Base-by-base conservation (phyloP, 1,284 basidiomycete species). In the Ceraceosorus guamensis region DNA sequence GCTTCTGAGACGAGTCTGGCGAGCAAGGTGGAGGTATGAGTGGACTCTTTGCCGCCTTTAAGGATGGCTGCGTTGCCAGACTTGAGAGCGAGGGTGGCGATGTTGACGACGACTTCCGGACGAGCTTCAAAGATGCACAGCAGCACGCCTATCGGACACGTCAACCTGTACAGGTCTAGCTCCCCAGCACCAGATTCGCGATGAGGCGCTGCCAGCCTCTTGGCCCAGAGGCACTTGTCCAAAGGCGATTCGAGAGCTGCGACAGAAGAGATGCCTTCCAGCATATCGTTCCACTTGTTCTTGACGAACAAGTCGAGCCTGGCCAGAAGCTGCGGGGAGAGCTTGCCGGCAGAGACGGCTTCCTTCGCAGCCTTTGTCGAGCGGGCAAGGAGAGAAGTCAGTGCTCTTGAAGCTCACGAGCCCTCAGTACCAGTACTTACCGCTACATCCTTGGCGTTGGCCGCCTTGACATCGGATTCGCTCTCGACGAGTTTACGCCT, bases 101-200 rank as follows among this genome's bases (percentile, higher is more conserved):
- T 97, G 76, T 98, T 98, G 46, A 98, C 88, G 33, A 98, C 90
- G 5, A 99, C 95, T 77, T 99, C 95, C 0, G 95, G 95, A 37
- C 95, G 82, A 3, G 93, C 89, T 78, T 99, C 95, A 66, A 99
- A 99, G 64, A 99, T 96, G 64, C 97, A 90, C 49, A 98, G 82
- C 31, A 98, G 80, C 0, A 96, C 92, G 16, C 95, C 95, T 62
- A 99, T 95, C 0, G 95, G 92, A 76, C 93, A 98, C 0, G 92
- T 90, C 1, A 98, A 87, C 41, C 91, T 84, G 78, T 95, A 92
- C 11, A 98, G 82, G 69, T 96, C 88, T 13, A 98, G 80, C 0
- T 80, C 82, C 41, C 91, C 87, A 14, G 60, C 57, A 4, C 56
- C 60, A 2, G 60, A 60, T 7, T 44, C 55, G 24, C 24, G 24